phyloP scores from a whole-genome alignment of 805 yeast genomes.

The Starmerella sp. region DNA sequence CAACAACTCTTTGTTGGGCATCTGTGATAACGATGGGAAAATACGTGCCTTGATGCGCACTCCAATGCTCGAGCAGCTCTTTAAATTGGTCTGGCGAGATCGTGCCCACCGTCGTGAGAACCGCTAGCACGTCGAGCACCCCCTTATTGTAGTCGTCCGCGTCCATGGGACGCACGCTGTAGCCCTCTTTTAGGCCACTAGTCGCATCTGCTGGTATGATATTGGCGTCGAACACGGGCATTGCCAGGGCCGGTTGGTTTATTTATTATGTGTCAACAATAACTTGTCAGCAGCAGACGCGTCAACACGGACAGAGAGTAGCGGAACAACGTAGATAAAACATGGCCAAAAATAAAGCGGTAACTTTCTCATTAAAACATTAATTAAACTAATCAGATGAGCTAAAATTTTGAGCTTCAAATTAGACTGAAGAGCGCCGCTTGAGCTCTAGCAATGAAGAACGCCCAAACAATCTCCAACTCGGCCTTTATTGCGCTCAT shows the following conservation, averaged over 20 bases:
- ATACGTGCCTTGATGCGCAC: conserved; percentile 40
- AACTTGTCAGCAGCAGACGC: not conserved
- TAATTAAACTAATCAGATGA: too few relatives aligned
- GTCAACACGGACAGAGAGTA: too few relatives aligned
- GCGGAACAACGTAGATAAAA: too few relatives aligned
- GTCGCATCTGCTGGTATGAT: conserved; percentile 25
- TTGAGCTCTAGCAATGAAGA: too few relatives aligned
- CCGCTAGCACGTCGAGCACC: conserved; percentile 50
- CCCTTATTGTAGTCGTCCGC: conserved; percentile 50
- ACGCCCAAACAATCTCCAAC: too few relatives aligned
- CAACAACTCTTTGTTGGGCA: conserved; percentile 47
- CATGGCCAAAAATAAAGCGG: too few relatives aligned
- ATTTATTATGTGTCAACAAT: too few relatives aligned
- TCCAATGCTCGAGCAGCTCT: conserved; percentile 50
- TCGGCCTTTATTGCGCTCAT: too few relatives aligned
- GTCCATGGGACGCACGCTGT: conserved; percentile 48
- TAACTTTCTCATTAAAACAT: too few relatives aligned
- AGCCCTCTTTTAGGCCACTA: conserved; percentile 45
- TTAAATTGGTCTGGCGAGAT: conserved; percentile 43
- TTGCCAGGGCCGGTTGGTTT: not conserved
- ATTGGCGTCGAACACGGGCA: conserved; percentile 9
- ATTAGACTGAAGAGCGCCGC: too few relatives aligned
- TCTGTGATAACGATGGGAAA: conserved; percentile 59
- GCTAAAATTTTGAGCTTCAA: too few relatives aligned
- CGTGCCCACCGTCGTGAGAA: conserved; percentile 74